Evolutionary conservation across 176 grass and related monocot species (phyloP), one percentile per base, ranked within the genome.

Genomic region (Eragrostis nindensis): DNA sequence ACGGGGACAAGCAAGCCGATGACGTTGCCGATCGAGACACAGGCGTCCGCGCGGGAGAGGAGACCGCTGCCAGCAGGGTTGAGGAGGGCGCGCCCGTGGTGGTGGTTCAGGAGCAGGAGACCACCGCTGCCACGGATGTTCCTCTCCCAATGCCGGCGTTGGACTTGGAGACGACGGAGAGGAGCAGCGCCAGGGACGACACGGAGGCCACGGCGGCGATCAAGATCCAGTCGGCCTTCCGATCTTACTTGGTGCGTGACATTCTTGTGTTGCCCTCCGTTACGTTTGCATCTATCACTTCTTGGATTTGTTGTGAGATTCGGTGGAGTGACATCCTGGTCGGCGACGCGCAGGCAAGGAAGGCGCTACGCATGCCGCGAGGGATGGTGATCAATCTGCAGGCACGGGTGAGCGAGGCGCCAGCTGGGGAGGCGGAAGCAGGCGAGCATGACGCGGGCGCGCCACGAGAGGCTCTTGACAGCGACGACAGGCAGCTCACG

Each of bases 351-450:
- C 82, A 97, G 94, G 94, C 94, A 27, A 93, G 89, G 86, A 94
- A 76, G 74, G 94, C 94, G 24, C 66, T 94, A 72, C 66, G 85
- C 68, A 91, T 89, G 74, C 82, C 91, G 65, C 86, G 85, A 0
- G 89, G 91, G 59, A 80, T 97, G 73, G 94, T 97, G 65, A n/a
- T n/a, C n/a, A 87, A 63, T 74, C 86, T 94, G 42, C 94, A 97
- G 83, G 91, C 94, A 19, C 50, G 94, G 74, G 94, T 94, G 32
- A 17, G 94, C 14, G 89, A n/a, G n/a, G n/a, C n/a, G 91, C 17
- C 78, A 86, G 21, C 60, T 97, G 59, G 94, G 91, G 48, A 54
- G 94, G 43, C 86, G 81, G n/a, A n/a, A n/a, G 45, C 91, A 93
- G 80, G 94, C 89, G 10, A 50, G 73, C 69, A 53, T 45, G 7